Percentiles rank a stretch among this genome's conserved stretches.
These are phyloP conservation scores for Rhamnella rubrinervis DNA, from an alignment of 331 rosid genomes.

Conservation along the genomic window DNA sequence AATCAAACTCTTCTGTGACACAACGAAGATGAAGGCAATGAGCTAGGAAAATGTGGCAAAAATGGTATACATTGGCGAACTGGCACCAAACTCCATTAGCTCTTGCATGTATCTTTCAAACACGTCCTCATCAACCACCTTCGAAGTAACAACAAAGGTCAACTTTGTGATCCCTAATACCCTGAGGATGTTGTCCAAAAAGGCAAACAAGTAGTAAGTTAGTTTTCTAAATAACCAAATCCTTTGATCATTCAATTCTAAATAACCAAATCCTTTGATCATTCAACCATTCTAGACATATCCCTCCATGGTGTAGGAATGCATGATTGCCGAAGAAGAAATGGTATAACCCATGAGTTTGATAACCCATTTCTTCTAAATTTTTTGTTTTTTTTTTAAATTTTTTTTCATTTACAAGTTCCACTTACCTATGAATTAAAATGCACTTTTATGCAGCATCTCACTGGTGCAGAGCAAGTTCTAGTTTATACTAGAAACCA, in stretches of 20 bases:
- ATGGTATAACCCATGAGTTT: constrained; percentile 15
- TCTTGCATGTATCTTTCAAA: constrained; percentile 8
- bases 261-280: too few species aligned
- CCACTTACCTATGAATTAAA: too few species aligned
- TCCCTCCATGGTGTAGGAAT: constrained; percentile 13
- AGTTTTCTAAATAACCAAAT: constrained; percentile 30
- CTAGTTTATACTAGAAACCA: too few species aligned
- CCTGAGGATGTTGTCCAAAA: constrained; percentile 18
- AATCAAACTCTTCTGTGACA: constrained; percentile 10
- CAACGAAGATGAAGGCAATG: background rate
- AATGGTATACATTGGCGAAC: constrained; percentile 9
- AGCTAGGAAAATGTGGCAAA: constrained; percentile 13
- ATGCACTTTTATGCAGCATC: too few species aligned
- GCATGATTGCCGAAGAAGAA: constrained; percentile 1
- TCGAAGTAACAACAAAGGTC: background rate
- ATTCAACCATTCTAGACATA: constrained; percentile 30
- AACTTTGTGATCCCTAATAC: constrained; percentile 2
- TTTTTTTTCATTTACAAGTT: too few species aligned
- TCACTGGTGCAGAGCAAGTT: too few species aligned
- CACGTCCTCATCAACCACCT: constrained; percentile 16
- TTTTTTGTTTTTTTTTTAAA: too few species aligned
- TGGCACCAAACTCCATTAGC: constrained; percentile 4
- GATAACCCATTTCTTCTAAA: background rate
- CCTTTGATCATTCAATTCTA: constrained; percentile 13
- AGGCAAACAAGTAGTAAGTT: constrained; percentile 20